These are phyloP conservation scores for Phaseolus lunatus DNA, from an alignment of 306 rosid species.

Conservation along the genomic window DNA sequence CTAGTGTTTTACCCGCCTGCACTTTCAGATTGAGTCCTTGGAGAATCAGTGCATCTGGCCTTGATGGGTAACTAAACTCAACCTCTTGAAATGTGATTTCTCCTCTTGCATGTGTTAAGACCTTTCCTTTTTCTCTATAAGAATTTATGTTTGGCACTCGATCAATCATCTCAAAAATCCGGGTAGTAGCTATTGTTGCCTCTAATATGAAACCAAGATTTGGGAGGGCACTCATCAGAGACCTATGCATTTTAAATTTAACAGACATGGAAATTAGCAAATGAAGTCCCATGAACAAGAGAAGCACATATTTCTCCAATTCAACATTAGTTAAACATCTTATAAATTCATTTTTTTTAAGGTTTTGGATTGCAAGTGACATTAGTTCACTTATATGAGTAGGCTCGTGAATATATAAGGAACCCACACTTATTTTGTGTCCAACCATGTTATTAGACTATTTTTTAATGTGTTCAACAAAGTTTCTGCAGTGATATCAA, in stretches of 20 bases:
- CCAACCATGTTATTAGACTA: neutral
- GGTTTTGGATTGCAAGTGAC: too few species aligned
- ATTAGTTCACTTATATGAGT: too few species aligned
- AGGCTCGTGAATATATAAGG: too few species aligned
- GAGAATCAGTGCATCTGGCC: conserved; percentile 72
- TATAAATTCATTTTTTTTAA: too few species aligned
- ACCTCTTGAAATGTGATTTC: conserved; percentile 66
- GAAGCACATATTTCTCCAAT: neutral
- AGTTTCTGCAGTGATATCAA: neutral
- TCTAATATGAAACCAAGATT: conserved; percentile 62
- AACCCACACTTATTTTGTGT: too few species aligned
- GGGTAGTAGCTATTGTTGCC: conserved; percentile 59
- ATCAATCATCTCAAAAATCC: conserved; percentile 64
- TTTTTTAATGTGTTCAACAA: neutral
- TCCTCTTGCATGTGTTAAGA: conserved; percentile 58
- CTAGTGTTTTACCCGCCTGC: conserved; percentile 70
- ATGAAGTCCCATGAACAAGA: neutral
- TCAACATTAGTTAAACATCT: neutral
- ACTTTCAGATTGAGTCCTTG: conserved; percentile 68
- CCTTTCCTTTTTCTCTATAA: conserved; percentile 52
- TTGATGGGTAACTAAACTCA: conserved; percentile 74
- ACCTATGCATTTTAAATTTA: conserved; percentile 49
- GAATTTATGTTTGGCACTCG: conserved; percentile 50
- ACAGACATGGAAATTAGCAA: neutral
- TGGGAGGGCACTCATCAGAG: conserved; percentile 82